Base-by-base conservation (phyloP, 805 yeast genomes). In the Kazachstania africana region DNA sequence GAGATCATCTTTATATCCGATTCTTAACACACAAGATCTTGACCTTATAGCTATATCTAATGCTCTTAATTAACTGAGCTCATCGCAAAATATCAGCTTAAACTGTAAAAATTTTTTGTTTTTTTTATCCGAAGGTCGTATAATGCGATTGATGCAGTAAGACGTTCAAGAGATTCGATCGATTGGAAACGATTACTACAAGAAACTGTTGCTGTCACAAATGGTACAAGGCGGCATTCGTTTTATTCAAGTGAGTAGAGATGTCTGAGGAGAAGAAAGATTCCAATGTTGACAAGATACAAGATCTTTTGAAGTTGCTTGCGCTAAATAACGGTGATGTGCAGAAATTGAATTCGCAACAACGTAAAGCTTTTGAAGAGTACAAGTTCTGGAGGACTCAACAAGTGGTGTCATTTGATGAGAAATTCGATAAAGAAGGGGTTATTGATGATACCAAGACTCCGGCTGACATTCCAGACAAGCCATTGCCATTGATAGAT, bases 341-440 rank as follows among this genome's bases (percentile, higher is more conserved):
- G 12, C 34, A 51, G 1, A 65, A 66, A 39, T 59, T 75, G 29
- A 63, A 65, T n/a, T 74, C 65, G 27, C 62, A 67, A 20, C 78
- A 77, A 53, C 62, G 69, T 44, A 78, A 76, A 40, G 70, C 75
- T 15, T 84, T 85, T 81, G 75, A 80, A 32, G 94, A 87, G 50
- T 83, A 87, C 63, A 83, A 81, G 60, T 91, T 91, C 60, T 91
- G 98, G 98, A 82, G 80, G 49, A 91, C 98, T 2, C 98, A 91
- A 59, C 98, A 98, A 0, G 97, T 91, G 14, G 70, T 85, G 6
- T 65, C 65, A 19, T 74, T 87, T 40, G 81, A 81, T 50, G 91
- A 78, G 47, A 53, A 62, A 27, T 65, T 78, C 27, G 65, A 60
- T 5, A 54, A 63, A 8, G 94, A 84, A 48, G 95, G 95, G 0